Evolutionary conservation across 2,329 filamentous ascomycete genomes (phyloP), one percentile per base, ranked within the genome.

Genomic region (Proliferodiscus dingleyae): DNA sequence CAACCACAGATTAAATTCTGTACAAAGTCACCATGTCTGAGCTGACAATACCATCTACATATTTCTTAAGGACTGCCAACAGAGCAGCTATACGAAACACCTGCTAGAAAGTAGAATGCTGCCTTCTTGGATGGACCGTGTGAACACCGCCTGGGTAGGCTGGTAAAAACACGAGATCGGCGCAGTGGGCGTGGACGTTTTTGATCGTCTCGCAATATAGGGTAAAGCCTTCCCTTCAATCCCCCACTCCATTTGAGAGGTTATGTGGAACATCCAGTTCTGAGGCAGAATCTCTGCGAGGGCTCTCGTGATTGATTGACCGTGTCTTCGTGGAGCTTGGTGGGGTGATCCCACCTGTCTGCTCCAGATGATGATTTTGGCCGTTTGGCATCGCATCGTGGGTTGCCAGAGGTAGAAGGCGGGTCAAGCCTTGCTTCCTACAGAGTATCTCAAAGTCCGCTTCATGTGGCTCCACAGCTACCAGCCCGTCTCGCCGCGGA

Each of bases 391-490:
- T 26, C 11, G 38, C 36, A 36, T 46, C 32, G 10, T 41, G 29
- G 26, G 45, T 19, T 47, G 43, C 7, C 45, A 50, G 50, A 34
- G 48, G 45, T 47, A 80, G 45, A 40, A 81, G 68, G 62, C 82
- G 71, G 10, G 68, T 66, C 5, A 81, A 67, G n/a, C 75, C 75
- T 60, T 82, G 78, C 49, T 80, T 74, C 43, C 71, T 64, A 58
- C 75, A 80, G 15, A 81, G 62, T 24, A 69, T 69, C 21, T 65
- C 65, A 52, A 80, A 82, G 23, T 81, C 77, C 2, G 78, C 73
- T 41, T 83, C 79, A 36, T 75, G 69, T 5, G 75, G 71, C 10
- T 68, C 66, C 2, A 81, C 75, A 16, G 73, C 71, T 3, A 72
- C 61, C 10, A 82, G 56, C 4, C 24, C 24, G 24, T 78, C 67